phyloP scores from a whole-genome alignment of 1,139 yeast species.

The Pneumocystis jirovecii region DNA sequence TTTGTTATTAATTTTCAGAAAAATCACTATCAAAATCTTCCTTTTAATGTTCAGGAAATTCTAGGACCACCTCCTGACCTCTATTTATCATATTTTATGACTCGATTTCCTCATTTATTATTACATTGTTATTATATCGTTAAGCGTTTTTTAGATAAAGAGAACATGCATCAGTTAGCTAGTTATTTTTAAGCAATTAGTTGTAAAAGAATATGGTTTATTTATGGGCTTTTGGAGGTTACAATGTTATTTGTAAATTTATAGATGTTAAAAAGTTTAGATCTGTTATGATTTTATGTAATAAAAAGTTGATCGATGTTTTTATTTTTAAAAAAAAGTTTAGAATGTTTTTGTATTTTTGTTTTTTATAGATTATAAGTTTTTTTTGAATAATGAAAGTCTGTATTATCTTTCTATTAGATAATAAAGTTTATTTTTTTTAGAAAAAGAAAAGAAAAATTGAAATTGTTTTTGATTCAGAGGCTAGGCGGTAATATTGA shows the following conservation, averaged over 20 bases:
- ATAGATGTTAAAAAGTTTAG: not conserved
- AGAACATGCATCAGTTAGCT: constrained; percentile 47
- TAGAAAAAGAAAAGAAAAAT: constrained; percentile 3
- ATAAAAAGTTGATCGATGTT: not conserved
- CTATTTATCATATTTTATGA: constrained; percentile 59
- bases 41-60: constrained; percentile 35
- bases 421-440: not conserved
- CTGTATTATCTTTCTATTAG: not conserved
- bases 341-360: not conserved
- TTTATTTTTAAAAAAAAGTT: not conserved
- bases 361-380: not conserved
- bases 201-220: not conserved
- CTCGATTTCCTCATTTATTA: constrained; percentile 60
- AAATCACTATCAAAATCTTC: constrained; percentile 73
- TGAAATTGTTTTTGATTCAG: not conserved
- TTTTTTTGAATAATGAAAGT: not conserved
- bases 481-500: not conserved
- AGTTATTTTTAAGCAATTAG: constrained; percentile 19
- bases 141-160: constrained; percentile 16
- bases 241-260: constrained; percentile 3
- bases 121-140: constrained; percentile 63
- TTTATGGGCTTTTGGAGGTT: not conserved
- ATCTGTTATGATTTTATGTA: not conserved
- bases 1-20: constrained; percentile 8
- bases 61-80: constrained; percentile 79